These are phyloP conservation scores for Ceratocystis cubensis DNA, from an alignment of 2,329 filamentous ascomycete genomes.

Conservation along the genomic window DNA sequence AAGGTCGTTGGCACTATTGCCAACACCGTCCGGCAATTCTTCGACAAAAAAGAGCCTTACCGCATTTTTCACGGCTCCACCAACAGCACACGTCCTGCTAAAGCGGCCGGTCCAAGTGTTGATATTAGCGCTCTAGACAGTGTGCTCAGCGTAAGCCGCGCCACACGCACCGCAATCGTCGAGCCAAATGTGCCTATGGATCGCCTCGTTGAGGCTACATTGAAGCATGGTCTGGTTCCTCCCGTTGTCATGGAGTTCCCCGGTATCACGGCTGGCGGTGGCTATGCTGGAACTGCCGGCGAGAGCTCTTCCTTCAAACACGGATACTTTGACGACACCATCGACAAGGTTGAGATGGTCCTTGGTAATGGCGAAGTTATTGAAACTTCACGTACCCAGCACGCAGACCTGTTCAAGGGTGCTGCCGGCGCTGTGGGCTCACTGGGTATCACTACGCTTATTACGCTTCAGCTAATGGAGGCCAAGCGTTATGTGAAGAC, in stretches of 20 bases:
- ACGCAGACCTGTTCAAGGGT: conserved; percentile 49
- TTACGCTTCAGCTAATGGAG: conserved; percentile 51
- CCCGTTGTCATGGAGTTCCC: conserved; percentile 67
- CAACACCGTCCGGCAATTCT: conserved; percentile 36
- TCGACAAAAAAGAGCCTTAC: conserved; percentile 44
- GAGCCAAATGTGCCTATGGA: conserved; percentile 71
- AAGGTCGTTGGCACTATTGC: conserved; percentile 38
- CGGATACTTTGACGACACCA: conserved; percentile 57
- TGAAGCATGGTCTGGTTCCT: conserved; percentile 53
- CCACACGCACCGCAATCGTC: conserved; percentile 47
- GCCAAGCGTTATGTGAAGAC: conserved; percentile 50
- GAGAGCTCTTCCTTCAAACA: conserved; percentile 59
- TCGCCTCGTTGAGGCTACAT: conserved; percentile 50
- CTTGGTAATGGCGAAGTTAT: conserved; percentile 54
- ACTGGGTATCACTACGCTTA: conserved; percentile 52
- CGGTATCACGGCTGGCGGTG: conserved; percentile 61
- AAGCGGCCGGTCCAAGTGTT: conserved; percentile 35
- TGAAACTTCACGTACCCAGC: conserved; percentile 34
- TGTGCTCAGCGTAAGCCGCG: conserved; percentile 50
- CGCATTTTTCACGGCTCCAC: conserved; percentile 67
- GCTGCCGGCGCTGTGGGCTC: conserved; percentile 57
- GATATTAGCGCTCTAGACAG: conserved; percentile 53
- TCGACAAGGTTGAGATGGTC: conserved; percentile 55
- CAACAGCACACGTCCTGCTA: conserved; percentile 52
- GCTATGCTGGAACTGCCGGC: conserved; percentile 57